phyloP scores from a whole-genome alignment of 176 grass and related monocot genomes.

The Carex cristatella region DNA sequence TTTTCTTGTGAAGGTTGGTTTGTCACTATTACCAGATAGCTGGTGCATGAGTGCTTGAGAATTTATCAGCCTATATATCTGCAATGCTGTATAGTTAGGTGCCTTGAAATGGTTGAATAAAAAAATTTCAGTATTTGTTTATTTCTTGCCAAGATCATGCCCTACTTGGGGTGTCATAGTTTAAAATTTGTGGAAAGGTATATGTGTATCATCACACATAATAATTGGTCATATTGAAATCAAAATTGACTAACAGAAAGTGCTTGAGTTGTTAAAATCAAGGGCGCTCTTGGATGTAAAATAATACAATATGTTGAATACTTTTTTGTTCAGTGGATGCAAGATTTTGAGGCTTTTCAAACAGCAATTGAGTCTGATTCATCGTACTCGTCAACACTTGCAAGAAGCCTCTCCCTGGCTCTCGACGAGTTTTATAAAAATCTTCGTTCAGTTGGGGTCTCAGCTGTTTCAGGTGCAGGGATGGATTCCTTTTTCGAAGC shows the following conservation, averaged over 20 bases:
- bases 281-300: background rate
- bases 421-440: slow-evolving; percentile 95
- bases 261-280: background rate
- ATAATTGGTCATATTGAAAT: too few species aligned
- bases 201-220: background rate
- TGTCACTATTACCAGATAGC: background rate
- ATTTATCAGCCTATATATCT: background rate
- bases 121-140: background rate
- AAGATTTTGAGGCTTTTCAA: slow-evolving; percentile 96
- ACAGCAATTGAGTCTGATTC: slow-evolving; percentile 68
- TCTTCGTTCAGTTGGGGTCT: slow-evolving; percentile 79
- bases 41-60: background rate
- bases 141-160: background rate
- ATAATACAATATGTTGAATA: background rate
- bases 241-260: background rate
- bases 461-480: slow-evolving; percentile 69
- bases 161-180: background rate
- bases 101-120: background rate
- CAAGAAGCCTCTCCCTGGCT: slow-evolving; percentile 73
- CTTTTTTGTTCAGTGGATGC: slow-evolving; percentile 72
- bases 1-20: background rate
- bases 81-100: background rate
- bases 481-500: slow-evolving; percentile 70
- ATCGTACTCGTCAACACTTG: slow-evolving; percentile 67
- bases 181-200: background rate